Evolutionary conservation across 441 rosid species (phyloP), one percentile per base, ranked within the genome.

Genomic region (Viola pubescens): DNA sequence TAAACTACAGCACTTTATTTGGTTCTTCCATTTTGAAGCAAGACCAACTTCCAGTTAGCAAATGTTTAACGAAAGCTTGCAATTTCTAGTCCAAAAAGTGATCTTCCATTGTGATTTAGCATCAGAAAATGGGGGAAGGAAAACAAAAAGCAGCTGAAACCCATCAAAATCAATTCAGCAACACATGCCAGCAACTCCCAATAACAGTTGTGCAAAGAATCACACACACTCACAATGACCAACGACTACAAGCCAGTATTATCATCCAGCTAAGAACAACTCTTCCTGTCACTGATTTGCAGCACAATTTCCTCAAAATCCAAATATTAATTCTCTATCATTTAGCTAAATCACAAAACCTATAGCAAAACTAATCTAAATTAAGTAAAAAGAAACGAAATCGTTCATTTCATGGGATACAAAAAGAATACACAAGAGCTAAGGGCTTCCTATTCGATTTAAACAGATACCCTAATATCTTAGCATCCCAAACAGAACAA

Each of bases 391-490:
- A 3, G 44, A 39, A 48, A 47, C 11, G 2, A 4, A 7, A 4
- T 42, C 56, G 11, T 16, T 5, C 13, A 59, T 38, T 59, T 49
- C 41, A 61, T 26, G 34, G 34, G 34, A 26, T 1, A 26, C 34
- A 26, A 6, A 26, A 46, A 13, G 5, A 53, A 41, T 26, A 3
- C 48, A 39, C 44, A 57, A 6, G 9, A 9, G 9, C 14, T 3
- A 14, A 10, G 34, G 3, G 2, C 9, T 52, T 46, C 7, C 39
- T 45, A 11, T 37, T 53, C 44, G 51, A 48, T 14, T 67, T 7
- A 55, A 16, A 16, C 54, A 59, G 49, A 51, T 34, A 67, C 58
- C 61, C 64, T 37, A 2, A 62, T 48, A 16, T 41, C 47, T 14
- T 56, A 48, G 10, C 42, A 6, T 11, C 6, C 34, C 34, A 26